Percentiles rank a stretch among this genome's conserved stretches.
phyloP scores from a whole-genome alignment of 768 basidiomycete genomes.

The Leccinum broughii region DNA sequence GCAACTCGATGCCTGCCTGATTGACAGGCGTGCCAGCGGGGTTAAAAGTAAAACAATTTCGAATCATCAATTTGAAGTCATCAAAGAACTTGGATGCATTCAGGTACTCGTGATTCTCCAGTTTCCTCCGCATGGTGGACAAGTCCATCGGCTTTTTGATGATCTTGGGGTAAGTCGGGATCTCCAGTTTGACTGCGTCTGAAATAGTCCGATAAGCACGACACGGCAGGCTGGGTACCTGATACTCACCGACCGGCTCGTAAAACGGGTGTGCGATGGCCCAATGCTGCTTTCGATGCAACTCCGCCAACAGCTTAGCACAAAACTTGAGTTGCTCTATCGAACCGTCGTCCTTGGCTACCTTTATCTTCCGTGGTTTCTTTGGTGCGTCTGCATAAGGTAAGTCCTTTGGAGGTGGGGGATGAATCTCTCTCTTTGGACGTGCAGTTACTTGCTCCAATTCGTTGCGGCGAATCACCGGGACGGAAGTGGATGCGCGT shows the following conservation, averaged over 20 bases:
- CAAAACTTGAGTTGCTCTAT: constrained; percentile 87
- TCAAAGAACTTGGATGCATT: constrained; percentile 80
- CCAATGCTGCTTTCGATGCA: constrained; percentile 79
- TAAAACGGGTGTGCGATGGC: constrained; percentile 81
- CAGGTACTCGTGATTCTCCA: constrained; percentile 74
- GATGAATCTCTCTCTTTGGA: constrained; percentile 98
- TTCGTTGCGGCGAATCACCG: constrained; percentile 81
- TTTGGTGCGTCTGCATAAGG: constrained; percentile 78
- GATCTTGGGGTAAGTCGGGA: constrained; percentile 84
- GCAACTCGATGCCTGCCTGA: constrained; percentile 80
- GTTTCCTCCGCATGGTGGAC: constrained; percentile 81
- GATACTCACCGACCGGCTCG: constrained; percentile 83
- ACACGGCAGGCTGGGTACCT: neutral
- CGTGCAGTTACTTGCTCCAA: constrained; percentile 54
- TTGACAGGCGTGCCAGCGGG: constrained; percentile 86
- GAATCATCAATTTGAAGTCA: constrained; percentile 94
- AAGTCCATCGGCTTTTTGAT: constrained; percentile 97
- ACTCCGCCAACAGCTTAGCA: constrained; percentile 66
- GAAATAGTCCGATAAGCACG: neutral
- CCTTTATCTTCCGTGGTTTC: constrained; percentile 63
- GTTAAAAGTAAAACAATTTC: constrained; percentile 92
- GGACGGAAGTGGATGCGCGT: constrained; percentile 77
- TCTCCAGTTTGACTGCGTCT: constrained; percentile 78
- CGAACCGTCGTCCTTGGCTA: constrained; percentile 62
- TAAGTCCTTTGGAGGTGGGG: constrained; percentile 89